Percentiles rank a stretch among this genome's conserved stretches.
Conservation (phyloP, 345 rosid species). For the Eucalyptus melliodora region DNA sequence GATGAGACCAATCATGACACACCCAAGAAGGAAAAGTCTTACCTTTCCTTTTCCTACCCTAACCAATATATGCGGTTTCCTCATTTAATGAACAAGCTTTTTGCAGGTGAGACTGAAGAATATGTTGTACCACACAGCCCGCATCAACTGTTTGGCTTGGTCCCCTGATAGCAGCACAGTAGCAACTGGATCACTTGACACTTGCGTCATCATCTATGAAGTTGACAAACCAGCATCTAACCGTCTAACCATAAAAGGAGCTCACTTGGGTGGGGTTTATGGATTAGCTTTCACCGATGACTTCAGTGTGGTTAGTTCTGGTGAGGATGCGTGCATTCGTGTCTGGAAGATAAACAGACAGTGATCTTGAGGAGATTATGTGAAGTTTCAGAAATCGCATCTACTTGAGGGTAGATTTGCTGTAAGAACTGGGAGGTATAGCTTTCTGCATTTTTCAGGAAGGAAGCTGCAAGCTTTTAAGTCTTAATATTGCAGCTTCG, state of each 20-base stretch:
- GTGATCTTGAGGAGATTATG: background rate
- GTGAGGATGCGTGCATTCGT: conserved; percentile 88
- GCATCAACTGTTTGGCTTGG: conserved; percentile 89
- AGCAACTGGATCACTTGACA: conserved; percentile 87
- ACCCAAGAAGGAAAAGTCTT: background rate
- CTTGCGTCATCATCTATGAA: conserved; percentile 63
- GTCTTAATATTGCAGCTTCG: background rate
- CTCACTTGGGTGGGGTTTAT: conserved; percentile 88
- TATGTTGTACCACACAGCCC: conserved; percentile 81
- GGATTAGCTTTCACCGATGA: conserved; percentile 71
- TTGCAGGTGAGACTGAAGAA: conserved; percentile 69
- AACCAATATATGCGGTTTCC: background rate
- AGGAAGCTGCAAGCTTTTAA: background rate
- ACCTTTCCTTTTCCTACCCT: background rate
- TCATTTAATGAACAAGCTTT: background rate
- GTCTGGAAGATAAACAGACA: conserved; percentile 45
- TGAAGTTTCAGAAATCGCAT: background rate
- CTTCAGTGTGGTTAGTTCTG: conserved; percentile 57
- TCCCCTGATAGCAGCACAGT: conserved; percentile 66
- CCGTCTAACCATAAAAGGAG: conserved; percentile 69
- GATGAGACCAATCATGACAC: background rate
- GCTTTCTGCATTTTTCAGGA: background rate
- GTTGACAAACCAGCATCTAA: conserved; percentile 63
- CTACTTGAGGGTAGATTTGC: background rate
- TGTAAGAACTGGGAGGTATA: background rate